phyloP scores from a whole-genome alignment of 345 rosid species.

The Eucalyptus tenuipes region DNA sequence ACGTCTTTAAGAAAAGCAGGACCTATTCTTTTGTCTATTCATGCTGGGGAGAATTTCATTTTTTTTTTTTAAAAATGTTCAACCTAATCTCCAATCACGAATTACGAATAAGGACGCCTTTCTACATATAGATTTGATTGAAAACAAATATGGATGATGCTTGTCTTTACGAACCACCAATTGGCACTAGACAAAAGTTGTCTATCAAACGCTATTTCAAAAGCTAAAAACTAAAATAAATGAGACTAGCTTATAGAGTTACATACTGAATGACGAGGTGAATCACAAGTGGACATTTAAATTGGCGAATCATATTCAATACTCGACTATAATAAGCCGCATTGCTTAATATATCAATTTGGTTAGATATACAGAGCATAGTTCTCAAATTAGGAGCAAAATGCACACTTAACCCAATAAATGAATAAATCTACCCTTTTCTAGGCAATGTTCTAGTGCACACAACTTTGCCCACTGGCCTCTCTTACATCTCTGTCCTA shows the following conservation, averaged over 20 bases:
- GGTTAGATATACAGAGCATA: neutral
- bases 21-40: neutral
- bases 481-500: neutral
- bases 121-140: neutral
- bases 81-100: neutral
- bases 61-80: neutral
- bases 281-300: neutral
- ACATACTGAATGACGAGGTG: fast-evolving
- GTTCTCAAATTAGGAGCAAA: neutral
- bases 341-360: neutral
- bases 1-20: neutral
- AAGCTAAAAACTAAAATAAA: neutral
- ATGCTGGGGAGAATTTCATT: neutral
- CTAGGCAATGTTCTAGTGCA: neutral
- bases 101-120: neutral
- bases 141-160: neutral
- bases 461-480: neutral
- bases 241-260: neutral
- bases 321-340: neutral
- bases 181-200: neutral
- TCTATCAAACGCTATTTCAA: neutral
- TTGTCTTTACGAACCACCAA: neutral
- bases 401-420: neutral
- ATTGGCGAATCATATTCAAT: fast-evolving
- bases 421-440: neutral